Base-by-base conservation (phyloP, 2,329 filamentous ascomycete species). In the Xylariaceae sp. region DNA sequence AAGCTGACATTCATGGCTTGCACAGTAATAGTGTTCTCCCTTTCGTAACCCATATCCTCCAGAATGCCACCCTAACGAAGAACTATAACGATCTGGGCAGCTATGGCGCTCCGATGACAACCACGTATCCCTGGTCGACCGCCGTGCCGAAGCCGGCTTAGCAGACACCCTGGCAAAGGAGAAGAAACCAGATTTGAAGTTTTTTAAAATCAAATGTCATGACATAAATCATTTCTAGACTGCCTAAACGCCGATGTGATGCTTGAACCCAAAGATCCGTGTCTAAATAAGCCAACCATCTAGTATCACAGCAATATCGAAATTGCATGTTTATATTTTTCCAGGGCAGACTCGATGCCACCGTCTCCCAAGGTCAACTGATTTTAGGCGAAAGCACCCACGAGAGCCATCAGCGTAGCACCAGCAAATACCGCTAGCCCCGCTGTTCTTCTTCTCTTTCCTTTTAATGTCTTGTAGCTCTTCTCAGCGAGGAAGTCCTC, bases 401-500 rank as follows among this genome's bases (percentile, higher is more conserved):
- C 87, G 12, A 86, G 71, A 29, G 87, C 87, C 89, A 92, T 92
- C 47, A 89, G 77, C 47, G 81, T 75, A 0, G 89, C 87, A 0
- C 89, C 89, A 1, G 77, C 76, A 24, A 87, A 78, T 2, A 92
- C 87, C 4, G 87, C 76, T 26, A 86, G 55, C 54, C 86, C 90
- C 0, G 89, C 89, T 47, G 82, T 79, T 11, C 86, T 75, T 29
- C 89, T 78, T 66, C 78, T 84, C 68, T 74, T 82, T 0, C 89
- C 89, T 55, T 81, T 82, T 33, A 92, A 75, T 17, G 83, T 78
- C 65, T 80, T 82, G 79, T 90, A 91, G 72, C 87, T 91, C 77
- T 90, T 88, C 64, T 91, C 88, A 11, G 84, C 86, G 58, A 92
- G 69, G 65, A 96, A 96, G 67, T 96, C 92, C 73, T 96, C 91